phyloP scores from a whole-genome alignment of 2,329 filamentous ascomycete species.

The Xylogone sp. region DNA sequence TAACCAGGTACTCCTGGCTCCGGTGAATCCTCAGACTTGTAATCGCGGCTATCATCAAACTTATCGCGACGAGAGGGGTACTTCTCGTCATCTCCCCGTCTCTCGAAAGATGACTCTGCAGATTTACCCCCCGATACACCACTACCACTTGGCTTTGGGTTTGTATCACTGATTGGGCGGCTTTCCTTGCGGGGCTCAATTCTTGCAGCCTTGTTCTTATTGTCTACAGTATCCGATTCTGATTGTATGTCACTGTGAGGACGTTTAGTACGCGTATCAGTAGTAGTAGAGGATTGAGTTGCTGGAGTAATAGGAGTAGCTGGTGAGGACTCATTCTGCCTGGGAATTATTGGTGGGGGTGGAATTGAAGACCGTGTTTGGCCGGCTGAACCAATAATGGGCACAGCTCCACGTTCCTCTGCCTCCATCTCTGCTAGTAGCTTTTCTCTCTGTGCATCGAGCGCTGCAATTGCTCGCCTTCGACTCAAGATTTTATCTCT shows the following conservation, averaged over 20 bases:
- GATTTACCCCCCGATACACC: slow-evolving; percentile 11
- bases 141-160: slow-evolving; percentile 17
- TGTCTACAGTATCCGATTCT: slow-evolving; percentile 11
- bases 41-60: slow-evolving; percentile 13
- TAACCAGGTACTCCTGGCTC: slow-evolving; percentile 16
- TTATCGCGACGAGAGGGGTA: slow-evolving; percentile 10
- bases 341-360: slow-evolving; percentile 17
- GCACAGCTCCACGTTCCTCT: slow-evolving; percentile 17
- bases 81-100: slow-evolving; percentile 17
- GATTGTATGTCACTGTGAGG: slow-evolving; percentile 20
- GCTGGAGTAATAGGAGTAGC: background rate
- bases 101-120: slow-evolving; percentile 4
- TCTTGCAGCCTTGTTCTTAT: slow-evolving; percentile 15
- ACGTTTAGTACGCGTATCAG: slow-evolving; percentile 23
- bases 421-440: slow-evolving; percentile 24
- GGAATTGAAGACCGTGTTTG: slow-evolving; percentile 15
- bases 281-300: background rate
- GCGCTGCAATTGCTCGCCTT: slow-evolving; percentile 23
- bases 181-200: slow-evolving; percentile 17
- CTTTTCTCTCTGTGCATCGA: slow-evolving; percentile 28
- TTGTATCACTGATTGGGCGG: slow-evolving; percentile 15
- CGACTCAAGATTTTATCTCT: slow-evolving; percentile 25
- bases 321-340: background rate
- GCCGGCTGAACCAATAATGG: background rate
- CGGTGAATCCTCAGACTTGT: slow-evolving; percentile 15